Conservation (phyloP, 2,329 filamentous ascomycete genomes). For the Neonectria neomacrospora region DNA sequence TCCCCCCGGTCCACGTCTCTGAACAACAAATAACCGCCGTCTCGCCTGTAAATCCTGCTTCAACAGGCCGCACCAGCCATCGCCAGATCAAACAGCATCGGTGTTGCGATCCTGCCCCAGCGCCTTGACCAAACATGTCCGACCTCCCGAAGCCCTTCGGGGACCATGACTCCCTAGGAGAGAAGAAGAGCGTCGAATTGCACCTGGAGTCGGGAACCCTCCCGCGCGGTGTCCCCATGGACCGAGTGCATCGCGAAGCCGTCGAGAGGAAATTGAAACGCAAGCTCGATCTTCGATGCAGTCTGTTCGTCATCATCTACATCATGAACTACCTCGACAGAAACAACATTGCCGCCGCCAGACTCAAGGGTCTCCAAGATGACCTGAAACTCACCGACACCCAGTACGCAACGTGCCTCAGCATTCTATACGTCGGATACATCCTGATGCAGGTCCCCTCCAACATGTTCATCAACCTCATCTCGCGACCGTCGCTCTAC, state of each 20-base stretch:
- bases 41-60: not conserved
- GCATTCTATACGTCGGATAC: conserved; percentile 74
- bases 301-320: conserved; percentile 78
- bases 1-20: not conserved
- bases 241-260: conserved; percentile 60
- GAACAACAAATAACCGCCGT: not conserved
- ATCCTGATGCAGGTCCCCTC: conserved; percentile 71
- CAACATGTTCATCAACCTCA: conserved; percentile 68
- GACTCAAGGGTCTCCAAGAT: conserved; percentile 70
- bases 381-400: conserved; percentile 67
- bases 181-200: conserved; percentile 17
- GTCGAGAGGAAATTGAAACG: conserved; percentile 74
- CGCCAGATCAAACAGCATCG: not conserved
- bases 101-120: not conserved
- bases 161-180: not conserved
- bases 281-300: conserved; percentile 77
- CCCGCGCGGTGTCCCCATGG: conserved; percentile 29
- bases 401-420: conserved; percentile 72
- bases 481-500: conserved; percentile 62
- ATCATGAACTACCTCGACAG: conserved; percentile 78
- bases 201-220: not conserved
- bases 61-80: not conserved
- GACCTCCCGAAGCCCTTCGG: conserved; percentile 9
- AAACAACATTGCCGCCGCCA: conserved; percentile 75
- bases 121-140: not conserved